phyloP scores from a whole-genome alignment of 768 basidiomycete genomes.

The Tricholoma bakamatsutake region DNA sequence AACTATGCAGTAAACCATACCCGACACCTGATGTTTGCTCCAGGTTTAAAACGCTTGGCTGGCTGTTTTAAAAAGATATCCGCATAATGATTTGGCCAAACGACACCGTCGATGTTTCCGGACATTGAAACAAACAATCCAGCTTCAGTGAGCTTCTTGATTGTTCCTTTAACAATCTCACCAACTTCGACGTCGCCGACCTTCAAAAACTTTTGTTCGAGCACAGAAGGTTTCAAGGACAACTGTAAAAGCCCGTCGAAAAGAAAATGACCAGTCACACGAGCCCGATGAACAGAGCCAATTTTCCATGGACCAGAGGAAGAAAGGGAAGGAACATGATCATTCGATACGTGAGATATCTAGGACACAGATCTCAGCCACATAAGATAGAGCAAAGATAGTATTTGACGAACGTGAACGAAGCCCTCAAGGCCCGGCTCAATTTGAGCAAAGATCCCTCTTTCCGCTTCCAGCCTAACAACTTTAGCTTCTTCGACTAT shows the following conservation, averaged over 20 bases:
- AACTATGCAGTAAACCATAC: slow-evolving; percentile 35
- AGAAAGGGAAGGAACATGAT: slow-evolving; percentile 78
- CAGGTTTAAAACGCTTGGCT: slow-evolving; percentile 82
- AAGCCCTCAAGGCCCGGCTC: slow-evolving; percentile 67
- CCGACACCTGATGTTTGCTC: slow-evolving; percentile 77
- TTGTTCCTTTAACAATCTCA: slow-evolving; percentile 78
- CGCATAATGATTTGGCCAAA: slow-evolving; percentile 94
- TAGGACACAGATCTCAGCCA: slow-evolving; percentile 25
- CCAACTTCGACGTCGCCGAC: slow-evolving; percentile 81
- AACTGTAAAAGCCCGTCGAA: slow-evolving; percentile 88
- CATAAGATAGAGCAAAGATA: slow-evolving; percentile 2
- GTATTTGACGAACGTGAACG: slow-evolving; percentile 62
- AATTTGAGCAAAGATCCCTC: slow-evolving; percentile 72
- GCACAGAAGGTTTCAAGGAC: slow-evolving; percentile 75
- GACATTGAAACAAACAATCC: slow-evolving; percentile 83
- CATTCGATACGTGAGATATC: slow-evolving; percentile 94
- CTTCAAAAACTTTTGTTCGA: slow-evolving; percentile 84
- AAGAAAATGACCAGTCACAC: slow-evolving; percentile 79
- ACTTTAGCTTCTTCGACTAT: slow-evolving; percentile 72
- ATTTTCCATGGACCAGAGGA: slow-evolving; percentile 76
- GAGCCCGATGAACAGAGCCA: slow-evolving; percentile 74
- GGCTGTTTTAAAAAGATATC: slow-evolving; percentile 95
- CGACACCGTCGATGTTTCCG: slow-evolving; percentile 84
- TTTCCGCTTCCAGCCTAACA: slow-evolving; percentile 67
- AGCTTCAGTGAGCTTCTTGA: slow-evolving; percentile 78